Conservation (phyloP, 768 basidiomycete species). For the Megacollybia marginata region DNA sequence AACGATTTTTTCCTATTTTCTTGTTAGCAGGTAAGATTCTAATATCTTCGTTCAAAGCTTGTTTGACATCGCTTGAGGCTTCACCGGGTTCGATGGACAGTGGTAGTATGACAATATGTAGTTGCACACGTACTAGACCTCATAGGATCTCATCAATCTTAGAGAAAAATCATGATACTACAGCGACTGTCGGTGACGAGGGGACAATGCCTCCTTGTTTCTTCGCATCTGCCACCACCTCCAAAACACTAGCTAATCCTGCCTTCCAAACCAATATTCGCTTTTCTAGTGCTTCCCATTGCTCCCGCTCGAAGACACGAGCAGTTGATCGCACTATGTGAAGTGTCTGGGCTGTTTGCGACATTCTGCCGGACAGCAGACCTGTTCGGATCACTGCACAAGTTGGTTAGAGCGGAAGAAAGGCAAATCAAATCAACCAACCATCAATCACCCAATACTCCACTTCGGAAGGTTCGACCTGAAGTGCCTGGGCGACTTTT, state of each 20-base stretch:
- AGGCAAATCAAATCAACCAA: constrained; percentile 21
- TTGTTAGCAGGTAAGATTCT: constrained; percentile 56
- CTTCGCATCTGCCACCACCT: constrained; percentile 57
- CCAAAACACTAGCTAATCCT: constrained; percentile 60
- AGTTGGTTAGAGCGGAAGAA: not conserved
- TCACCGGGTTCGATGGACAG: constrained; percentile 80
- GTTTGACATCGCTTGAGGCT: constrained; percentile 36
- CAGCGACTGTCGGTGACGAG: constrained; percentile 14
- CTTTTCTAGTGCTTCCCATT: constrained; percentile 76
- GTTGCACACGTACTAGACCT: constrained; percentile 1
- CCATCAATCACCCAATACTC: constrained; percentile 89
- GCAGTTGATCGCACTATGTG: constrained; percentile 69
- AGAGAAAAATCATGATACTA: constrained; percentile 10
- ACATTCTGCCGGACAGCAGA: constrained; percentile 75
- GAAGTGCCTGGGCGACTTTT: constrained; percentile 57
- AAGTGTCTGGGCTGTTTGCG: constrained; percentile 69
- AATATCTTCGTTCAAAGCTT: not conserved
- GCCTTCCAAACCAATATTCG: constrained; percentile 73
- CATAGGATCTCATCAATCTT: not conserved
- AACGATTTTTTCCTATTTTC: constrained; percentile 76
- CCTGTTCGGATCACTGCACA: constrained; percentile 69
- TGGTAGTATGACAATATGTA: constrained; percentile 42
- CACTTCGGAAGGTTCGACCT: constrained; percentile 58
- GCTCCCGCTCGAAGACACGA: constrained; percentile 66
- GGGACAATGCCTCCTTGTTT: constrained; percentile 29